phyloP scores from a whole-genome alignment of 371 early-diverging fungal species.

The Ordospora colligata region DNA sequence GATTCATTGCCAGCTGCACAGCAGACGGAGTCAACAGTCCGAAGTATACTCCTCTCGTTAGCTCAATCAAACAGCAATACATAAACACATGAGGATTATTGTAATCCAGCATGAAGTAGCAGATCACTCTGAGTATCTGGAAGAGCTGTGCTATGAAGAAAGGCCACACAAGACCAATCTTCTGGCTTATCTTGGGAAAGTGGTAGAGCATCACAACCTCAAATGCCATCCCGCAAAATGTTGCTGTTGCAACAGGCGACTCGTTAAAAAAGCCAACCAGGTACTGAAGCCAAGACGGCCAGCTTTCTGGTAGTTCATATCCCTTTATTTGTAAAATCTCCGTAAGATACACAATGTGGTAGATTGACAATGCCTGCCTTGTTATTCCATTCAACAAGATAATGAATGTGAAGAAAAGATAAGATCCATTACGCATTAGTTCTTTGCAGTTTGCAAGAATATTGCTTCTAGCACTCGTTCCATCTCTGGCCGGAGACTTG shows the following conservation, averaged over 20 bases:
- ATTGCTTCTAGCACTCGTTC: conserved; percentile 2
- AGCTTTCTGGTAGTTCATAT: conserved; percentile 27
- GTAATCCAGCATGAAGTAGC: conserved; percentile 45
- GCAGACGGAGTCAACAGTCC: conserved; percentile 60
- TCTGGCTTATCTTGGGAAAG: conserved; percentile 39
- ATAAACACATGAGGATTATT: conserved; percentile 41
- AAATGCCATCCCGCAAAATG: conserved; percentile 58
- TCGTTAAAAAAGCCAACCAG: conserved; percentile 42
- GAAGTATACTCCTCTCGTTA: conserved; percentile 62
- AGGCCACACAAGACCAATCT: conserved; percentile 60
- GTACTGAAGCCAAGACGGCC: conserved; percentile 31
- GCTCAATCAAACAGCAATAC: conserved; percentile 55
- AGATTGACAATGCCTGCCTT: conserved; percentile 59
- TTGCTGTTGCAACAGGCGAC: conserved; percentile 54
- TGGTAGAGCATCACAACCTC: conserved; percentile 60
- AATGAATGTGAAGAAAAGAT: conserved; percentile 61
- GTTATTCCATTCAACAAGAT: conserved; percentile 62
- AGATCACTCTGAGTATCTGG: conserved; percentile 53
- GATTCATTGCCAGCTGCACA: conserved; percentile 57
- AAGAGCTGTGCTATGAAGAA: conserved; percentile 60
- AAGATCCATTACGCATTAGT: conserved; percentile 51
- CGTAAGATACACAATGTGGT: conserved; percentile 53
- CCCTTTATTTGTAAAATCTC: conserved; percentile 53
- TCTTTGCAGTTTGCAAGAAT: conserved; percentile 37
- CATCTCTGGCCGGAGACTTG: conserved; percentile 1